Evolutionary conservation across 176 grass and related monocot genomes (phyloP).

Genomic region (Alloteropsis semialata): DNA sequence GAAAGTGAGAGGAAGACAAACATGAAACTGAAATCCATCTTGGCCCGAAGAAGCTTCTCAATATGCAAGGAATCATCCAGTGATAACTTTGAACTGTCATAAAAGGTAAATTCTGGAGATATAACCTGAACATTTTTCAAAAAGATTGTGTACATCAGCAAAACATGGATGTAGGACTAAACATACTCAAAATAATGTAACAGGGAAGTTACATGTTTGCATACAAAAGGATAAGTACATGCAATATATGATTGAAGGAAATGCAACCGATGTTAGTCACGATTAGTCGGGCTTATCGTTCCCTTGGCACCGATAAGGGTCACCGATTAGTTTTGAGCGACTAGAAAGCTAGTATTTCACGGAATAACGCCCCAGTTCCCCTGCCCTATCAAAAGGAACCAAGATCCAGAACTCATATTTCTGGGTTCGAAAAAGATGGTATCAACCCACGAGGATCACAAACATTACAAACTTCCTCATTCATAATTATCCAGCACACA

Average conservation of each 20-base stretch:
- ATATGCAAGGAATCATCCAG: conserved; percentile 88
- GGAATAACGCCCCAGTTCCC: too few species aligned
- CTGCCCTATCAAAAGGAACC: neutral
- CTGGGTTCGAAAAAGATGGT: neutral
- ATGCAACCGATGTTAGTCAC: too few species aligned
- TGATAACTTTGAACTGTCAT: conserved; percentile 83
- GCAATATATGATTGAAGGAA: too few species aligned
- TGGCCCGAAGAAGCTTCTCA: conserved; percentile 93
- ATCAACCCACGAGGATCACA: neutral
- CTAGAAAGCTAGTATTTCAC: too few species aligned
- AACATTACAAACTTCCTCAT: neutral
- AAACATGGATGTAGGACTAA: neutral
- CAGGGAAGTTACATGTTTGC: neutral
- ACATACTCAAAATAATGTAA: conserved; percentile 1
- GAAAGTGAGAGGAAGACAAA: conserved; percentile 39
- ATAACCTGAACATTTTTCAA: conserved; percentile 59
- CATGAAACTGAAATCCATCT: conserved; percentile 99
- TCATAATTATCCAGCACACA: neutral
- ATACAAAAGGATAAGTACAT: too few species aligned
- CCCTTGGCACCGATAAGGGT: too few species aligned
- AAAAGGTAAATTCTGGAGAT: conserved; percentile 93
- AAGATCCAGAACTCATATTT: neutral
- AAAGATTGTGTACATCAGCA: neutral
- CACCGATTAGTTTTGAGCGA: too few species aligned
- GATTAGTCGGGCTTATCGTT: too few species aligned